phyloP scores from a whole-genome alignment of 257 asterid genomes.

The Marsdenia floribunda region DNA sequence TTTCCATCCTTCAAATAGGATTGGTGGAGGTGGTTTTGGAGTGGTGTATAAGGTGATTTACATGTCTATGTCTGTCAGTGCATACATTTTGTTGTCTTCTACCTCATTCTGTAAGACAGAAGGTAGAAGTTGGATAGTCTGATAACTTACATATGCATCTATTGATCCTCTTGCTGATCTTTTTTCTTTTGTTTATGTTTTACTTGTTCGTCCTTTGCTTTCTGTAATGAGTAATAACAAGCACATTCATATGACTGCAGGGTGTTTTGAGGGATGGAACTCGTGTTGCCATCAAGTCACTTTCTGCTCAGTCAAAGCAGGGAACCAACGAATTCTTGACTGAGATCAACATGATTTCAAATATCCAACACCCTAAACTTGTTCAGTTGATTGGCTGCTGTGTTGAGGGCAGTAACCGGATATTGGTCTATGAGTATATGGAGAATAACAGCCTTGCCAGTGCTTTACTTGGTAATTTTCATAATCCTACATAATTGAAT shows the following conservation, averaged over 20 bases:
- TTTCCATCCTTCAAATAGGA: slow-evolving; percentile 64
- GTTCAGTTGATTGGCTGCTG: slow-evolving; percentile 78
- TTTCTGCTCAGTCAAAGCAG: slow-evolving; percentile 74
- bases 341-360: slow-evolving; percentile 61
- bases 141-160: not conserved
- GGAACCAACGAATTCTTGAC: slow-evolving; percentile 73
- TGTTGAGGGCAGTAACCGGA: slow-evolving; percentile 50
- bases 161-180: not conserved
- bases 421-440: slow-evolving; percentile 71
- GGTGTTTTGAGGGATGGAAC: slow-evolving; percentile 78
- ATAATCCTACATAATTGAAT: not conserved
- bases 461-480: slow-evolving; percentile 58
- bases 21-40: slow-evolving; percentile 86
- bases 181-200: not conserved
- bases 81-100: not conserved
- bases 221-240: not conserved
- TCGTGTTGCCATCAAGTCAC: slow-evolving; percentile 65
- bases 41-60: slow-evolving; percentile 57
- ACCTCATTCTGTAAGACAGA: not conserved
- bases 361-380: slow-evolving; percentile 60
- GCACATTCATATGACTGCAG: slow-evolving; percentile 28
- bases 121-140: too few species aligned
- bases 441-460: slow-evolving; percentile 77
- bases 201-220: not conserved
- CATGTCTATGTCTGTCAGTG: not conserved